Conservation (phyloP, 306 rosid genomes). For the Lathyrus sativus region DNA sequence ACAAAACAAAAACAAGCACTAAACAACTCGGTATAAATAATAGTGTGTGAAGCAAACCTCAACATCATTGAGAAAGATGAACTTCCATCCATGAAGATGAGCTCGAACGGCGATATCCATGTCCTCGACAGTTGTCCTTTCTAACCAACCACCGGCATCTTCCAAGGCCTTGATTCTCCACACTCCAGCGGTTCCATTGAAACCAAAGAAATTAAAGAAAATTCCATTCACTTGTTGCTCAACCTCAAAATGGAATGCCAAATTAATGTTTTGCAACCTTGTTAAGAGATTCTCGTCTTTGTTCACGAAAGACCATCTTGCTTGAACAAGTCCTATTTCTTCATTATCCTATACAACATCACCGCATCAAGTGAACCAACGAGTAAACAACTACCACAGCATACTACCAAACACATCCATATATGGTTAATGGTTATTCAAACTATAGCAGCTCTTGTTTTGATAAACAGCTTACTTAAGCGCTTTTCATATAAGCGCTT, state of each 20-base stretch:
- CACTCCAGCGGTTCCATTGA: conserved; percentile 97
- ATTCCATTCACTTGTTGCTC: conserved; percentile 89
- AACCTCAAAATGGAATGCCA: conserved; percentile 91
- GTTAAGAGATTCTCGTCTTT: conserved; percentile 85
- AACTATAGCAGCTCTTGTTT: neutral
- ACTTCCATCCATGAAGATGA: conserved; percentile 96
- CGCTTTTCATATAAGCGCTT: neutral
- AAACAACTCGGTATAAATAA: neutral
- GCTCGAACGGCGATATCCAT: conserved; percentile 96
- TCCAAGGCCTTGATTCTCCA: conserved; percentile 89
- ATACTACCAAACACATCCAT: neutral
- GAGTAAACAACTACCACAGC: neutral
- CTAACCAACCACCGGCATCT: conserved; percentile 94
- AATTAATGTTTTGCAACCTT: conserved; percentile 81
- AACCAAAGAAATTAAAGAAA: conserved; percentile 83
- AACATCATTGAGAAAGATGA: conserved; percentile 88
- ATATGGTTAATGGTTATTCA: conserved; percentile 6
- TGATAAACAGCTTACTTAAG: neutral
- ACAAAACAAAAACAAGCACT: conserved; percentile 3
- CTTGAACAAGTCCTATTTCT: conserved; percentile 81
- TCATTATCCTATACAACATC: conserved; percentile 55
- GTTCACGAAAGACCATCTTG: conserved; percentile 98
- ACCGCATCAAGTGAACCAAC: neutral
- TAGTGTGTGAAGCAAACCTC: conserved; percentile 51
- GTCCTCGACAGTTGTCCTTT: conserved; percentile 94